Percentiles rank a stretch among this genome's conserved stretches.
Conservation (phyloP, 495 filamentous ascomycete genomes). For the Talaromyces nanjingensis region DNA sequence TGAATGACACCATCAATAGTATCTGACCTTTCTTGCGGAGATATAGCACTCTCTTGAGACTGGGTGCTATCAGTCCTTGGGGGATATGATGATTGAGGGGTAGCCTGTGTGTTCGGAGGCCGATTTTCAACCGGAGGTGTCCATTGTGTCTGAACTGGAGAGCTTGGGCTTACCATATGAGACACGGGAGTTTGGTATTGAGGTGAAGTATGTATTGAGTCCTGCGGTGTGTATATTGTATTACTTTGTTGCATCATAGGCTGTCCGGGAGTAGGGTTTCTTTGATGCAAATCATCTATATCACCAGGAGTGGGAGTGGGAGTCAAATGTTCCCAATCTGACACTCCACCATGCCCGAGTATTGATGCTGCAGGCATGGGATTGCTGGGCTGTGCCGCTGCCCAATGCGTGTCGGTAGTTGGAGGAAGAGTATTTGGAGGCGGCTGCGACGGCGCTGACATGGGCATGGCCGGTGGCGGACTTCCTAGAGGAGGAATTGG, state of each 20-base stretch:
- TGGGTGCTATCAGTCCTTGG: conserved; percentile 23
- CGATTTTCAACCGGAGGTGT: not conserved
- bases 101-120: not conserved
- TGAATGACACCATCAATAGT: conserved; percentile 40
- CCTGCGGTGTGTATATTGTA: conserved; percentile 20
- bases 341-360: conserved; percentile 46
- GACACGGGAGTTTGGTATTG: not conserved
- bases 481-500: not conserved
- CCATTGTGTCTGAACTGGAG: not conserved
- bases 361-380: conserved; percentile 30
- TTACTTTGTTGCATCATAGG: not conserved
- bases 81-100: conserved; percentile 13
- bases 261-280: not conserved
- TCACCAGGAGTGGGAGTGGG: conserved; percentile 24
- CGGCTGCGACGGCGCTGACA: not conserved
- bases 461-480: conserved; percentile 2
- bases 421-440: conserved; percentile 4
- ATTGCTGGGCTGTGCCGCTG: not conserved
- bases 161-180: not conserved
- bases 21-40: conserved; percentile 21
- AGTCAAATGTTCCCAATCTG: conserved; percentile 54
- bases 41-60: conserved; percentile 18
- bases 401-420: not conserved
- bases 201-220: conserved; percentile 14
- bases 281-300: conserved; percentile 18